Evolutionary conservation across 1,284 basidiomycete genomes (phyloP).

Genomic region (Cystobasidium pallidum): DNA sequence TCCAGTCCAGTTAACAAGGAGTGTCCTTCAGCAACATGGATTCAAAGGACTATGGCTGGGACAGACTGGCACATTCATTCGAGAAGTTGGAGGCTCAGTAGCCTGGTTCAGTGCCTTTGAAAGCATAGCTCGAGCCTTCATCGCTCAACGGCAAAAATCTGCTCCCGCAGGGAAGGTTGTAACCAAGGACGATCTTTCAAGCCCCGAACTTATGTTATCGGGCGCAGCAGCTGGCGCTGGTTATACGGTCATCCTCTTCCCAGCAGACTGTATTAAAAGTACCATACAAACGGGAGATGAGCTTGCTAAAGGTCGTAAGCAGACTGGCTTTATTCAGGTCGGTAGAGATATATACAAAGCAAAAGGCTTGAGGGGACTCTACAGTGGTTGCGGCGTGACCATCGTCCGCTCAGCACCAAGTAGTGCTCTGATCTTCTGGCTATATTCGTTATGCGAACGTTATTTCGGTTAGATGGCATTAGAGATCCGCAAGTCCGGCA

Average conservation of each 20-base stretch:
- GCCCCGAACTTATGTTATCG: constrained; percentile 79
- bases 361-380: constrained; percentile 81
- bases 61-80: constrained; percentile 79
- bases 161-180: constrained; percentile 52
- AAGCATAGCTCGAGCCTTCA: constrained; percentile 63
- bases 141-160: constrained; percentile 58
- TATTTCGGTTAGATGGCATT: constrained; percentile 52
- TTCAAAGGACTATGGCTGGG: constrained; percentile 81
- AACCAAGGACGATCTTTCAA: constrained; percentile 64
- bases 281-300: constrained; percentile 94
- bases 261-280: constrained; percentile 92
- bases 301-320: constrained; percentile 59
- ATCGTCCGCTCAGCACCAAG: constrained; percentile 83
- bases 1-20: constrained; percentile 69
- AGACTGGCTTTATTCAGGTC: constrained; percentile 70
- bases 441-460: constrained; percentile 58
- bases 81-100: constrained; percentile 82
- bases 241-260: constrained; percentile 85
- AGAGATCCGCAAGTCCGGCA: not conserved
- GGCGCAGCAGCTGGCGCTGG: constrained; percentile 85
- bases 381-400: constrained; percentile 91
- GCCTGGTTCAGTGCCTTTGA: constrained; percentile 91
- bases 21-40: constrained; percentile 69
- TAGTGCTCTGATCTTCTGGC: constrained; percentile 86
- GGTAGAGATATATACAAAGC: constrained; percentile 72